A percentile compares a stretch with the other conserved stretches of the same genome.
These are phyloP conservation scores for Pseudevernia furfuracea DNA, from an alignment of 495 filamentous ascomycete genomes.

Conservation along the genomic window DNA sequence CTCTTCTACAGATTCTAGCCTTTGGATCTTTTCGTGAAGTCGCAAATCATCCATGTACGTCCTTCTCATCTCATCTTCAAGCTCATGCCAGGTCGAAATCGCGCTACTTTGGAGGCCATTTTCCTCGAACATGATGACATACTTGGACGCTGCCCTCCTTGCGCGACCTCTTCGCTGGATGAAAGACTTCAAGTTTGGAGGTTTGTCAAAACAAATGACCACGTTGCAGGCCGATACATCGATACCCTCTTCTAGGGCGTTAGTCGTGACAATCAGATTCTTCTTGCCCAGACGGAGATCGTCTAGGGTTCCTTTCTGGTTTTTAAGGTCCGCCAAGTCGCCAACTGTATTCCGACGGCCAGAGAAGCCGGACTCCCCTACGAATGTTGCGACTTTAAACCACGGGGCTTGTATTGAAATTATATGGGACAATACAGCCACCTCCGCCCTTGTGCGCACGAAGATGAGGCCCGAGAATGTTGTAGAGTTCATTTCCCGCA, in stretches of 20 bases:
- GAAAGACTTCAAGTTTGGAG: conserved; percentile 72
- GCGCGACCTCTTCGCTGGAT: conserved; percentile 82
- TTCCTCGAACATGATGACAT: conserved; percentile 54
- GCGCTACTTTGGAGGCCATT: conserved; percentile 29
- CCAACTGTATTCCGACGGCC: conserved; percentile 47
- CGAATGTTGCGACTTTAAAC: conserved; percentile 59
- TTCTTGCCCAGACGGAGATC: conserved; percentile 60
- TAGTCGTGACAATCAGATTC: conserved; percentile 77
- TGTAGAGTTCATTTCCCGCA: conserved; percentile 38
- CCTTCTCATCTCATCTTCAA: conserved; percentile 68
- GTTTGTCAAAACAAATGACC: conserved; percentile 78
- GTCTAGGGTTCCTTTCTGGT: conserved; percentile 53
- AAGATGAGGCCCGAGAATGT: conserved; percentile 70
- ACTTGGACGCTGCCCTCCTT: conserved; percentile 60
- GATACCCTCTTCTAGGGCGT: conserved; percentile 86
- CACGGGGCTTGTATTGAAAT: conserved; percentile 52
- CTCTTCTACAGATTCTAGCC: conserved; percentile 47
- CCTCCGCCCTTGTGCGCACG: conserved; percentile 62
- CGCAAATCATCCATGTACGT: conserved; percentile 66
- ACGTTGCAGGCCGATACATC: conserved; percentile 79
- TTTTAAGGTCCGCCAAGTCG: conserved; percentile 50
- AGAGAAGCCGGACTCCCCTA: conserved; percentile 57
- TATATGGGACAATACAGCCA: conserved; percentile 58
- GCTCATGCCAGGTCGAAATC: conserved; percentile 46
- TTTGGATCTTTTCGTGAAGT: conserved; percentile 36